Evolutionary conservation across 2,329 filamentous ascomycete species (phyloP).

Genomic region (Aspergillus uvarum): DNA sequence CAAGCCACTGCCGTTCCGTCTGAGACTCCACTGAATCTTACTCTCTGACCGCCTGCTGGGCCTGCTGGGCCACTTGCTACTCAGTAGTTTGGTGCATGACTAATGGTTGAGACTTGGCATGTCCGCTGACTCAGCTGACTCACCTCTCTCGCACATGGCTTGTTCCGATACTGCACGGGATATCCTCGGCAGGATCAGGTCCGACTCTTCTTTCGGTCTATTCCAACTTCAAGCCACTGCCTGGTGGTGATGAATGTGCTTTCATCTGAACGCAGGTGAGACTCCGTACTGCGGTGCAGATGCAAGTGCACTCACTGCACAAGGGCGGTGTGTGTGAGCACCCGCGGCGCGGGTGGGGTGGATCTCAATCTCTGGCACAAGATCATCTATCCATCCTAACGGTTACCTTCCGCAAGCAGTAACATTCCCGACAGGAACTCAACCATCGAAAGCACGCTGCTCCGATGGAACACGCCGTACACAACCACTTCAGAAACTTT

Average conservation of each 20-base stretch:
- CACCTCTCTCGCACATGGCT: no score
- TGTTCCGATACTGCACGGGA: no score
- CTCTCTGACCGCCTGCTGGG: background rate
- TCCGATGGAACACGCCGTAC: no score
- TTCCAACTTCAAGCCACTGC: no score
- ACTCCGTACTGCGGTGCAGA: no score
- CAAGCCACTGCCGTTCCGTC: background rate
- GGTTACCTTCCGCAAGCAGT: background rate
- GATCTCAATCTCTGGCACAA: background rate
- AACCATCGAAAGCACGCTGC: background rate
- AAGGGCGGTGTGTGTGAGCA: background rate
- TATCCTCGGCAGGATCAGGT: no score
- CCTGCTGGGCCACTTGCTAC: background rate
- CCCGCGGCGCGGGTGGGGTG: background rate
- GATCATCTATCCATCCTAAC: background rate
- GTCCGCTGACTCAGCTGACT: background rate
- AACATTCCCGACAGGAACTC: background rate
- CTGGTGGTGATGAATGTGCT: no score
- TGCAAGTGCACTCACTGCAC: no score
- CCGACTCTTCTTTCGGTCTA: no score
- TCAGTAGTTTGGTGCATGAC: background rate
- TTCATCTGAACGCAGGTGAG: no score
- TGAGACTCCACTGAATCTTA: background rate
- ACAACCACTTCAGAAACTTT: no score
- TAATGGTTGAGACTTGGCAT: background rate